Percentiles rank a stretch among this genome's conserved stretches.
Conservation (phyloP, 257 asterid species). For the Craterostigma plantagineum region DNA sequence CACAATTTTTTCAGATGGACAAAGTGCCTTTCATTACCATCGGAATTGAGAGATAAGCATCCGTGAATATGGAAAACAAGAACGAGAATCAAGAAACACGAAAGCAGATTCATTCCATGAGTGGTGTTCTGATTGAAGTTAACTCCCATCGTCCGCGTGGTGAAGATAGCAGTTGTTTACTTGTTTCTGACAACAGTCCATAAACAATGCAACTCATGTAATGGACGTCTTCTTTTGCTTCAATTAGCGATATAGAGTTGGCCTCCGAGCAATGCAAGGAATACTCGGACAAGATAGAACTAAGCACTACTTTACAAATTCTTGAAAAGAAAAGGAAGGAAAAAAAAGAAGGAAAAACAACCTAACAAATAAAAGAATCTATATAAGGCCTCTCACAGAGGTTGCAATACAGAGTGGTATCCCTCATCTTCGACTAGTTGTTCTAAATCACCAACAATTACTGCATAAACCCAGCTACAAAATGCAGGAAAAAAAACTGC, state of each 20-base stretch:
- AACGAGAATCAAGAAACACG: no score
- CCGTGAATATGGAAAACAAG: conserved; percentile 31
- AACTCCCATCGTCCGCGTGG: conserved; percentile 22
- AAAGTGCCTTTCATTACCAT: conserved; percentile 32
- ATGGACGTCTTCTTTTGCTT: conserved; percentile 52
- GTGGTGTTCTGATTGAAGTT: conserved; percentile 49
- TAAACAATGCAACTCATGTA: conserved; percentile 21
- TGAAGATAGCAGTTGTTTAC: conserved; percentile 35
- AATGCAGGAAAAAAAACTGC: no score
- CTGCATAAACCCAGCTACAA: no score
- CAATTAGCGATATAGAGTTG: conserved; percentile 13
- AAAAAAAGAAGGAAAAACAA: no score
- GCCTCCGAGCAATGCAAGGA: conserved; percentile 37
- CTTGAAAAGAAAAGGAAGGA: no score
- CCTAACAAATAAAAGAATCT: no score
- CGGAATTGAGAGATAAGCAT: conserved; percentile 55
- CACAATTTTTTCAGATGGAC: neutral
- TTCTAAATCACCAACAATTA: no score
- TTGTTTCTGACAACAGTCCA: conserved; percentile 51
- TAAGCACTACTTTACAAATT: no score
- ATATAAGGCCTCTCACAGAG: no score
- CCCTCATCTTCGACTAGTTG: no score
- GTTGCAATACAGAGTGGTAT: no score
- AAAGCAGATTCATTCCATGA: conserved; percentile 21
- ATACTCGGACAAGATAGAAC: no score